These are phyloP conservation scores for Rubus idaeus DNA, from an alignment of 306 rosid species.

Conservation along the genomic window DNA sequence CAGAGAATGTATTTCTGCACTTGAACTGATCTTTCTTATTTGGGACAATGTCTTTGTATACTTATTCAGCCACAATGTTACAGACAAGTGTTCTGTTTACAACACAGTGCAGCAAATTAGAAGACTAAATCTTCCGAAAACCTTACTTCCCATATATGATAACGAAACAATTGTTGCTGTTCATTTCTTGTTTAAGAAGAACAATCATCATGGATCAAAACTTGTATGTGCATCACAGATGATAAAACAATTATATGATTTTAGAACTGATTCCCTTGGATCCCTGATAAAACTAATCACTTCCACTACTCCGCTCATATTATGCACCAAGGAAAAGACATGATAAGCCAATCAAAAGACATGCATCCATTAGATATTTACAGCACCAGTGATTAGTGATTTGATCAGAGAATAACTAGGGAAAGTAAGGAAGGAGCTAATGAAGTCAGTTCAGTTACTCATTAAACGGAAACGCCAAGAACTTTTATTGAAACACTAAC, in stretches of 20 bases:
- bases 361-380: neutral
- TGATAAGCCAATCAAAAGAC: neutral
- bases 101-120: neutral
- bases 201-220: neutral
- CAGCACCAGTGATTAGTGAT: neutral
- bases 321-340: neutral
- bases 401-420: neutral
- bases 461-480: slow-evolving; percentile 25
- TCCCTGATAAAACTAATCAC: neutral
- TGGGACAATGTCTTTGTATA: too few species aligned
- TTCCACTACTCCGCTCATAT: neutral
- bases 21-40: neutral
- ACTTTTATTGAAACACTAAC: slow-evolving; percentile 55
- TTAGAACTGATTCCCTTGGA: neutral
- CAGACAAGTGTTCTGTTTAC: neutral
- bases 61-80: neutral
- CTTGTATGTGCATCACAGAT: neutral
- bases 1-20: neutral
- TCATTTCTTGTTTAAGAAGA: neutral
- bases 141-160: neutral
- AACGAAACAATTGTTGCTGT: neutral
- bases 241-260: neutral
- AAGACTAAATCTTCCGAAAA: neutral
- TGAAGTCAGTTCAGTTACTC: neutral
- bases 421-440: neutral